Percentiles rank a stretch among this genome's conserved stretches.
These are phyloP conservation scores for Bryoglossum gracile DNA, from an alignment of 495 filamentous ascomycete species.

Conservation along the genomic window DNA sequence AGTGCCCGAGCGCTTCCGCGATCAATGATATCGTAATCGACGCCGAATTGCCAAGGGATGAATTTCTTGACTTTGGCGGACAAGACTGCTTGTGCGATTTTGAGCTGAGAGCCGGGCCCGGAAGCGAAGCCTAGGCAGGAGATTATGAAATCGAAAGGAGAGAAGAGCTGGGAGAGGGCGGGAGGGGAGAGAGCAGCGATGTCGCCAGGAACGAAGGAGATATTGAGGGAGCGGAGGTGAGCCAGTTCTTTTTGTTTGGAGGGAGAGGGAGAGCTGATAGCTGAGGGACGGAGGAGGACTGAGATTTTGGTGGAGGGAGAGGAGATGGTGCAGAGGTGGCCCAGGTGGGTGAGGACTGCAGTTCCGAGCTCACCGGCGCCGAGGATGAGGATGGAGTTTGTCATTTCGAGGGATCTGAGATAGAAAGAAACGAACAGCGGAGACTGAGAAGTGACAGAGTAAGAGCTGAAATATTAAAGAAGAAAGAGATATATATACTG, in stretches of 20 bases:
- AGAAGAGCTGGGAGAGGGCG: slow-evolving; percentile 39
- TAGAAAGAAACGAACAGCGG: not conserved
- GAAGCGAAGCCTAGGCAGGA: slow-evolving; percentile 47
- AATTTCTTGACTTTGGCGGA: slow-evolving; percentile 37
- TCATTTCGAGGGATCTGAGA: not conserved
- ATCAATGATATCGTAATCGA: slow-evolving; percentile 56
- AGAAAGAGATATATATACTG: no score
- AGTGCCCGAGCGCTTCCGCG: slow-evolving; percentile 45
- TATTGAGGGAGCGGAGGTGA: slow-evolving; percentile 28
- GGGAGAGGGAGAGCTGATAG: slow-evolving; percentile 29
- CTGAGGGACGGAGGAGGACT: slow-evolving; percentile 42
- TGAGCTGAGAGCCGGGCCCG: slow-evolving; percentile 42
- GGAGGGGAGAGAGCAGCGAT: slow-evolving; percentile 31
- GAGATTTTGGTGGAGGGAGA: slow-evolving; percentile 31
- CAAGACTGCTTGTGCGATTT: slow-evolving; percentile 43
- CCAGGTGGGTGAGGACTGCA: slow-evolving; percentile 43
- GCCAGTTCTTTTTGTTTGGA: slow-evolving; percentile 27
- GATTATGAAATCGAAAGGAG: slow-evolving; percentile 43
- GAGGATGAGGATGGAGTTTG: slow-evolving; percentile 45
- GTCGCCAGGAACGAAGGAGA: slow-evolving; percentile 40
- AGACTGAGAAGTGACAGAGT: not conserved
- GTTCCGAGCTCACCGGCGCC: slow-evolving; percentile 56
- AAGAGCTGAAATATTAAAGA: not conserved
- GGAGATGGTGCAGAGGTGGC: slow-evolving; percentile 36
- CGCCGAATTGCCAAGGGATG: slow-evolving; percentile 61